Evolutionary conservation across 768 basidiomycete species (phyloP), one percentile per base, ranked within the genome.

Genomic region (Fomitopsis serialis): DNA sequence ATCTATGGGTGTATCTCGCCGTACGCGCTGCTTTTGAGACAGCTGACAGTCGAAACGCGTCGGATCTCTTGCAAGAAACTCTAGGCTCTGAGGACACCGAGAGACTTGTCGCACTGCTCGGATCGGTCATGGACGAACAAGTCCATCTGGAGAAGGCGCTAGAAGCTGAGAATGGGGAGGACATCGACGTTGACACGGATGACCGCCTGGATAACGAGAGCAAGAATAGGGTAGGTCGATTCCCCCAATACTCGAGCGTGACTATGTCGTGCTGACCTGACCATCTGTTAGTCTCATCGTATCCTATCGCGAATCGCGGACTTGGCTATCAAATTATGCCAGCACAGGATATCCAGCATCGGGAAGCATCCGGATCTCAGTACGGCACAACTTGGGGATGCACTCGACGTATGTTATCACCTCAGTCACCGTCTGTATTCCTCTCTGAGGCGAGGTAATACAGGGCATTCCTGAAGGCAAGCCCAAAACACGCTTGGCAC

Each of bases 1-100:
- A 36, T 10, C 54, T 64, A 12, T 62, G 63, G 54, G 17, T 61
- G n/a, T 63, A 55, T 53, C 58, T 55, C 17, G 59, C 56, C 11
- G 24, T 57, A 52, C 37, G 36, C 45, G 48, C 57, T 19, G 12
- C 58, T 7, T 23, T 34, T 13, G 46, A 48, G 23, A 23, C 44
- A 27, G 17, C 25, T 12, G 44, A 35, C 11, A 10, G 42, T 40
- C 8, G 15, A 7, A 40, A 17, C 15, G 37, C 15, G 37, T 5
- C 44, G 44, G 21, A 25, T 5, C 22, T 13, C 9, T 13, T 5
- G 12, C 12, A 21, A 9, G 8, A 9, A 17, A 21, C 21, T 22
- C 44, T 6, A 45, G 17, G 13, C 23, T 6, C 21, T 7, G 44
- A 5, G 44, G 44, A 36, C 24, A 40, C n/a, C 21, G 37, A 19